phyloP scores from a whole-genome alignment of 1,284 basidiomycete genomes.

The Puccinia polysora region DNA sequence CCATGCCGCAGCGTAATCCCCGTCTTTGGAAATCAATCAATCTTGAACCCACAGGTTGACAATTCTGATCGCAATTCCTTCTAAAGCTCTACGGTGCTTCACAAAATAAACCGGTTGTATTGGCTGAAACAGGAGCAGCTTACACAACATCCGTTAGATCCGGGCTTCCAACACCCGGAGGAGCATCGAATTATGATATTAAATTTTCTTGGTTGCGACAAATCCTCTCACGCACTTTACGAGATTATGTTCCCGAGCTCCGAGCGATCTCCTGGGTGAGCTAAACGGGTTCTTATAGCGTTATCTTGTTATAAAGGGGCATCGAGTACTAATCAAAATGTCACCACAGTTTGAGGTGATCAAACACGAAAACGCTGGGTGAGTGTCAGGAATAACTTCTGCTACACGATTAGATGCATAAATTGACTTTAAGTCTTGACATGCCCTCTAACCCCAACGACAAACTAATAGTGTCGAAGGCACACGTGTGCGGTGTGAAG shows the following conservation, averaged over 20 bases:
- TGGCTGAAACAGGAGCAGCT: constrained; percentile 30
- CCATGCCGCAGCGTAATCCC: too few species aligned
- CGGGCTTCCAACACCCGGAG: constrained; percentile 12
- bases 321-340: too few species aligned
- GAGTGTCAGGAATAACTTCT: background rate
- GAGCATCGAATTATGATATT: constrained; percentile 32
- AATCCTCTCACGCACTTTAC: background rate
- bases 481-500: constrained; percentile 23
- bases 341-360: constrained; percentile 34
- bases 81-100: constrained; percentile 20
- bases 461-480: constrained; percentile 1
- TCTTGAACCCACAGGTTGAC: background rate
- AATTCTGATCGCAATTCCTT: background rate
- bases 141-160: constrained; percentile 26
- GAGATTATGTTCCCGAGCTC: constrained; percentile 9
- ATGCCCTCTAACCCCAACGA: too few species aligned
- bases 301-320: too few species aligned
- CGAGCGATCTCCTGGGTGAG: constrained; percentile 32
- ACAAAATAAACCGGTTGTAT: constrained; percentile 18
- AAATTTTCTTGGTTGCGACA: constrained; percentile 23
- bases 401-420: background rate
- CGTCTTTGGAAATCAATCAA: too few species aligned
- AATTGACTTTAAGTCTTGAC: background rate
- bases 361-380: constrained; percentile 33
- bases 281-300: background rate